phyloP scores from a whole-genome alignment of 805 yeast genomes.

The Myxozyma lipomycoides region DNA sequence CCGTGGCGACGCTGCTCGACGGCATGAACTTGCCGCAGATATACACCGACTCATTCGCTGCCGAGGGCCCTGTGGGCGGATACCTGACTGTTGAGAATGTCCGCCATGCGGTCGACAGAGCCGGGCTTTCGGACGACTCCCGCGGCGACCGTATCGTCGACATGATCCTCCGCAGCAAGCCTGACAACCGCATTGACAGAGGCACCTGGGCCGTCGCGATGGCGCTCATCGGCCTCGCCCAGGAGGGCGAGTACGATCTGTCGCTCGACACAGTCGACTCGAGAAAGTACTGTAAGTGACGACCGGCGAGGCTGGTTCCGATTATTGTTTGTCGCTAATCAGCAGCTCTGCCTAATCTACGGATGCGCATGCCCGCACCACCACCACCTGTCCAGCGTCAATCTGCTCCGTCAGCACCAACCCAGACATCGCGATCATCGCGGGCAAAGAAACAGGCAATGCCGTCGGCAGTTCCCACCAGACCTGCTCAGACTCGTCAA shows the following conservation, averaged over 20 bases:
- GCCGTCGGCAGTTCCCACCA: neutral
- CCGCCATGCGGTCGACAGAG: slow-evolving; percentile 24
- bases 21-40: slow-evolving; percentile 20
- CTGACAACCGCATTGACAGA: slow-evolving; percentile 28
- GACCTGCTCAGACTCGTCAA: neutral
- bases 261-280: slow-evolving; percentile 33
- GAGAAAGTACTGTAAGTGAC: slow-evolving; percentile 20
- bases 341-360: slow-evolving; percentile 14
- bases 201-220: slow-evolving; percentile 36
- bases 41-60: slow-evolving; percentile 26
- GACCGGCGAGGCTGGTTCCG: neutral
- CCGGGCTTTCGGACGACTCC: slow-evolving; percentile 18
- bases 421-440: neutral
- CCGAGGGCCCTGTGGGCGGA: slow-evolving; percentile 9
- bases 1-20: slow-evolving; percentile 24
- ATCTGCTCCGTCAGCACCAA: neutral
- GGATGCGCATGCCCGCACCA: slow-evolving; percentile 8
- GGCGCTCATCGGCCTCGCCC: slow-evolving; percentile 38
- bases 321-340: neutral
- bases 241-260: slow-evolving; percentile 34
- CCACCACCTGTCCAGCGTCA: slow-evolving; percentile 1
- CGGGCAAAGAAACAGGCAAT: neutral
- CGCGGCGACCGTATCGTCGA: slow-evolving; percentile 16
- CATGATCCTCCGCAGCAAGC: slow-evolving; percentile 23
- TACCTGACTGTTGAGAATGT: slow-evolving; percentile 18